These are phyloP conservation scores for Exophiala sp. DNA, from an alignment of 2,329 filamentous ascomycete species.

Conservation along the genomic window DNA sequence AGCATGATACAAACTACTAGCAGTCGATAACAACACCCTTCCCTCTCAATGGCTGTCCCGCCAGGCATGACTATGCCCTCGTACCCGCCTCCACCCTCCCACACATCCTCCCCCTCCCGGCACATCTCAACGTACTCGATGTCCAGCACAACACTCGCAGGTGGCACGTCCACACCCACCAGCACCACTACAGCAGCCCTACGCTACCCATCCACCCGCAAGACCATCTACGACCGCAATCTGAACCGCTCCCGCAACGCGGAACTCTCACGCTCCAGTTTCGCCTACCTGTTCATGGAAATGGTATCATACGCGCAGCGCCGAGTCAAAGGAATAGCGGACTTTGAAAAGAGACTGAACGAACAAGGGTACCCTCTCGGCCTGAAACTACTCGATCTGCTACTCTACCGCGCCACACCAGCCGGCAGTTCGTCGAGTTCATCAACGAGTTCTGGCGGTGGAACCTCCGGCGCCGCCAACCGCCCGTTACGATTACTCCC, in stretches of 20 bases:
- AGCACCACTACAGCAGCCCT: constrained; percentile 48
- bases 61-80: constrained; percentile 9
- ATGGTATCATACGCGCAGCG: constrained; percentile 95
- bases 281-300: constrained; percentile 93
- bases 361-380: constrained; percentile 90
- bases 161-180: constrained; percentile 48
- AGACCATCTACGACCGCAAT: constrained; percentile 96
- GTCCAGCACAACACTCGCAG: constrained; percentile 10
- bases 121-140: constrained; percentile 22
- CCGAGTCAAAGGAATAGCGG: constrained; percentile 85
- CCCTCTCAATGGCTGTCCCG: constrained; percentile 12
- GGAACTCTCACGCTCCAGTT: constrained; percentile 88
- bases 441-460: constrained; percentile 61
- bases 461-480: constrained; percentile 53
- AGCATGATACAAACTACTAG: too few relatives aligned
- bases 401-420: constrained; percentile 79
- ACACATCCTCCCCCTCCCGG: constrained; percentile 24
- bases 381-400: constrained; percentile 88
- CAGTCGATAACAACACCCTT: neutral
- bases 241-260: constrained; percentile 83
- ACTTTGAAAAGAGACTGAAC: constrained; percentile 87
- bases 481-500: constrained; percentile 85
- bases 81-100: constrained; percentile 26
- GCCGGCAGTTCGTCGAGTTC: constrained; percentile 78
- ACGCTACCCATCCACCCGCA: constrained; percentile 85